Evolutionary conservation across 2,329 filamentous ascomycete genomes (phyloP), one percentile per base, ranked within the genome.

Genomic region (Plenodomus tracheiphilus): DNA sequence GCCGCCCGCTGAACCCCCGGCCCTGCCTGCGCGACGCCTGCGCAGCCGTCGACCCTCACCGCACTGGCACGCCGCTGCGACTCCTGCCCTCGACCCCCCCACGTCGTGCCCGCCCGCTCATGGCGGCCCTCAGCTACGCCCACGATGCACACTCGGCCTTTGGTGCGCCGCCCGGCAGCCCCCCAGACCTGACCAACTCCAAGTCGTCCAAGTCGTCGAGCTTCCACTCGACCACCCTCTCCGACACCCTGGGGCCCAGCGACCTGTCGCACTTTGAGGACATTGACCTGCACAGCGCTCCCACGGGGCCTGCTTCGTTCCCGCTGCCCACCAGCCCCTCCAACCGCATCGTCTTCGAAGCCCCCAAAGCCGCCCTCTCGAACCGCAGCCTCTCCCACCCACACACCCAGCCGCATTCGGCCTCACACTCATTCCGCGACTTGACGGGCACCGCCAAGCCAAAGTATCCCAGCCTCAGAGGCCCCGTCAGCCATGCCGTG

Each of bases 191-290:
- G 75, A 90, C 88, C 55, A 82, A 81, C 59, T 95, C 90, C 52
- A 95, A 93, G 73, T 94, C 90, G 54, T 96, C 90, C 58, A 95
- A 94, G 74, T 91, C 91, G 21, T 95, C 90, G 4, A 96, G 91
- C 41, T 88, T 93, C 65, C 87, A 87, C 61, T 96, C 91, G 32
- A 86, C 88, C 47, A 85, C 83, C 53, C 87, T 84, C 64, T 87
- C 91, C 64, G 88, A 89, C 59, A 67, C 72, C 39, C 70, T 73
- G 51, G 68, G 70, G 61, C 73, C 75, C 20, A 85, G 86, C 65
- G 89, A 96, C 66, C 83, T 87, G 49, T 85, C 85, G 56, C 86
- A 97, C 70, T 97, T 97, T 64, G 93, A 97, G 71, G 93, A 97
- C 58, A 96, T 97, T 69, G 90, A 88, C 11, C 83, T 97, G 22